Conservation (phyloP, 306 rosid genomes). For the Mimosa pudica region DNA sequence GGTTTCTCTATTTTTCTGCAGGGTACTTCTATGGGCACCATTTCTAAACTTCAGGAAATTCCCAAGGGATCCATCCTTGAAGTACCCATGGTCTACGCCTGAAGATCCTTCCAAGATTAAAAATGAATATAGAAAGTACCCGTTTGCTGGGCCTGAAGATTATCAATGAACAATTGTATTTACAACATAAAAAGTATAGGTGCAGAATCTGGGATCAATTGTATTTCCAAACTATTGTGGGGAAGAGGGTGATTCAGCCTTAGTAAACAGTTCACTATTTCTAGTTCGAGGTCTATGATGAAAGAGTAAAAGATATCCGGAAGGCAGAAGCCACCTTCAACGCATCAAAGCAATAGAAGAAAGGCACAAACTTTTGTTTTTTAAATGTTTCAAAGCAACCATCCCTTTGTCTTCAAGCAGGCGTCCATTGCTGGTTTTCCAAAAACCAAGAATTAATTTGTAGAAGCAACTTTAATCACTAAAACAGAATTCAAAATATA, state of each 20-base stretch:
- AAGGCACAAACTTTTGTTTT: background rate
- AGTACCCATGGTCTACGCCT: conserved; percentile 88
- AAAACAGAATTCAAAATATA: background rate
- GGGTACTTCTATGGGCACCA: conserved; percentile 90
- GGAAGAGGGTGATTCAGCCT: background rate
- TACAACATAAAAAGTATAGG: conserved; percentile 19
- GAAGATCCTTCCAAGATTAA: conserved; percentile 62
- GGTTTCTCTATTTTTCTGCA: conserved; percentile 37
- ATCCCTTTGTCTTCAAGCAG: conserved; percentile 8
- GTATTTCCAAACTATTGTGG: conserved; percentile 16
- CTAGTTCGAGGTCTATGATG: background rate
- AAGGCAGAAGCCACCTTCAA: background rate
- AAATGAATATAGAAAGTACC: conserved; percentile 61
- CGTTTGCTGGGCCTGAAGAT: conserved; percentile 77
- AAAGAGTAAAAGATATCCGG: background rate
- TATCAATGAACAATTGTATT: conserved; percentile 41
- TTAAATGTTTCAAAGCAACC: background rate
- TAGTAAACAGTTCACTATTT: background rate
- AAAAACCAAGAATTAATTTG: conserved; percentile 20
- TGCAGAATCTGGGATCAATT: conserved; percentile 20
- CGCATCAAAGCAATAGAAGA: background rate
- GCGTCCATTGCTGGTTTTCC: background rate
- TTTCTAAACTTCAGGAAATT: conserved; percentile 91
- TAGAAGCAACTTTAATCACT: background rate
- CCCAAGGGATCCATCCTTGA: conserved; percentile 79